Conservation (phyloP, 176 grass and related monocot species). For the Oryza meyeriana region DNA sequence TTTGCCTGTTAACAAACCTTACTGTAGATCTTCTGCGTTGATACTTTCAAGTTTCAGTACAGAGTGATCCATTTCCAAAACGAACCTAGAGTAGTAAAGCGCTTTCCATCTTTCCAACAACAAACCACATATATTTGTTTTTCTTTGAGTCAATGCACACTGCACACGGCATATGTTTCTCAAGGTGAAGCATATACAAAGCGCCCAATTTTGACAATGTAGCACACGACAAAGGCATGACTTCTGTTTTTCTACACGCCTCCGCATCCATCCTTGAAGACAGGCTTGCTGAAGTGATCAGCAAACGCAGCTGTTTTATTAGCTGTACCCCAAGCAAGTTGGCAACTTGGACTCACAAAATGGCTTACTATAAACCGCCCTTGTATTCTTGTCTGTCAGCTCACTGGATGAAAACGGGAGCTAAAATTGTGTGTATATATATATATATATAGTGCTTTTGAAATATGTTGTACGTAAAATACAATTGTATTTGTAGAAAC, state of each 20-base stretch:
- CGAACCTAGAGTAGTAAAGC: no score
- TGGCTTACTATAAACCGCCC: not conserved
- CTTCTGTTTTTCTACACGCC: not conserved
- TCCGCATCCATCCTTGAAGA: not conserved
- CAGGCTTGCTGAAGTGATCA: not conserved
- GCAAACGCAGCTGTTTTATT: constrained; percentile 4
- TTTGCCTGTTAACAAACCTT: no score
- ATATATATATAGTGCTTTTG: no score
- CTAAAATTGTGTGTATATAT: no score
- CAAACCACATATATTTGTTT: not conserved
- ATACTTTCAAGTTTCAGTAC: no score
- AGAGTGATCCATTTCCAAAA: no score
- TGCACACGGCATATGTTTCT: not conserved
- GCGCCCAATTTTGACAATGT: not conserved
- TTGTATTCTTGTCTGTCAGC: not conserved
- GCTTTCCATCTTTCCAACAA: not conserved
- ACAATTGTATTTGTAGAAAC: no score
- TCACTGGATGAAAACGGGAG: no score
- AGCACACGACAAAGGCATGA: not conserved
- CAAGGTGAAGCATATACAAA: not conserved
- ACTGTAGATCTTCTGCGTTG: no score
- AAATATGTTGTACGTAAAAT: no score
- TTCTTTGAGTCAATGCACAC: not conserved
- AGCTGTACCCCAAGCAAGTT: not conserved
- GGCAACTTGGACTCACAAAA: constrained; percentile 15